These are phyloP conservation scores for Pugionium dolabratum DNA, from an alignment of 345 rosid genomes.

Conservation along the genomic window DNA sequence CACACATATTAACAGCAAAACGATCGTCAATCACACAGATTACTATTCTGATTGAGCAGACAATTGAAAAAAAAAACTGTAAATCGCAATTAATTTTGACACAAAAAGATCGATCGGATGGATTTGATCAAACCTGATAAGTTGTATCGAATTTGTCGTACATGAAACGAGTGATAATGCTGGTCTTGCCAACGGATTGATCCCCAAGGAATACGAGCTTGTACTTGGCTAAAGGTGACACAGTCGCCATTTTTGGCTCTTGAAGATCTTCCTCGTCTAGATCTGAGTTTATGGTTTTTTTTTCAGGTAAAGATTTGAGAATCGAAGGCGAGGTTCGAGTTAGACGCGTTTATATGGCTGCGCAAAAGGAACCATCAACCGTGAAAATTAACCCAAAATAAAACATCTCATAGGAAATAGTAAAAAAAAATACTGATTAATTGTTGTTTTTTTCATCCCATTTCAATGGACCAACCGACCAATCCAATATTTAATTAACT, in stretches of 20 bases:
- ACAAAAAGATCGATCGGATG: background rate
- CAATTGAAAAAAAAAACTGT: background rate
- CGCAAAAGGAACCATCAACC: slow-evolving; percentile 47
- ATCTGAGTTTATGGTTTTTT: slow-evolving; percentile 36
- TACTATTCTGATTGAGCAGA: background rate
- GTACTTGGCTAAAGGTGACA: slow-evolving; percentile 78
- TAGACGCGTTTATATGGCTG: slow-evolving; percentile 27
- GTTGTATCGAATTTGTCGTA: slow-evolving; percentile 94
- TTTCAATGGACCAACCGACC: too few species aligned
- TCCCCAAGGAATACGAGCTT: slow-evolving; percentile 85
- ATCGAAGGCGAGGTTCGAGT: slow-evolving; percentile 24
- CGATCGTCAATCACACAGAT: slow-evolving; percentile 10
- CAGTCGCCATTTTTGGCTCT: slow-evolving; percentile 58
- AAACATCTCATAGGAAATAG: background rate
- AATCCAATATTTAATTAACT: too few species aligned
- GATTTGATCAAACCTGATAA: slow-evolving; percentile 55
- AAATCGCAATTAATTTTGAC: background rate
- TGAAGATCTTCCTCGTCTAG: slow-evolving; percentile 16
- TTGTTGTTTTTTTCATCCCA: too few species aligned
- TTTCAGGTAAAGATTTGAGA: slow-evolving; percentile 18
- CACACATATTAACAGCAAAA: slow-evolving; percentile 9
- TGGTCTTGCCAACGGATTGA: slow-evolving; percentile 87
- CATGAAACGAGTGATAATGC: slow-evolving; percentile 96
- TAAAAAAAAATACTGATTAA: too few species aligned
- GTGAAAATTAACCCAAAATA: slow-evolving; percentile 10